A percentile compares a stretch with the other conserved stretches of the same genome.
phyloP scores from a whole-genome alignment of 2,329 filamentous ascomycete genomes.

The Phialemonium atrogriseum region DNA sequence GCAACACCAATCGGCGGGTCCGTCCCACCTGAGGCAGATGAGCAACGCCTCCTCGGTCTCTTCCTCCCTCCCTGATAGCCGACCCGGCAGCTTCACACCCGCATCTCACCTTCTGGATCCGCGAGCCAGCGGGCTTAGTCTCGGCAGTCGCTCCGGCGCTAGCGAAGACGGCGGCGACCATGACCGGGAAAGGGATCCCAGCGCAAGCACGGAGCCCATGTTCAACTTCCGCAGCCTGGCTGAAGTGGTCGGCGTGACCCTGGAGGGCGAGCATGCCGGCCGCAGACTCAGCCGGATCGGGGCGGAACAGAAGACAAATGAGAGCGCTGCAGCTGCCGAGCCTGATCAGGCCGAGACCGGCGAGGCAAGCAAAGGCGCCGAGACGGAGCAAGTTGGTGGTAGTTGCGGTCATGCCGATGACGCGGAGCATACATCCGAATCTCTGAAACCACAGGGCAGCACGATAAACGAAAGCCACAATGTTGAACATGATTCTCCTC shows the following conservation, averaged over 20 bases:
- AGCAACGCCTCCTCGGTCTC: slow-evolving; percentile 80
- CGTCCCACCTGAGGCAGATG: slow-evolving; percentile 70
- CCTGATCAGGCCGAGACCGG: slow-evolving; percentile 11
- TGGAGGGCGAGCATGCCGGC: slow-evolving; percentile 39
- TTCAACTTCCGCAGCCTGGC: slow-evolving; percentile 88
- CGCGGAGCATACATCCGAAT: slow-evolving; percentile 10
- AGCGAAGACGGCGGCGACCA: slow-evolving; percentile 34
- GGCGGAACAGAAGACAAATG: slow-evolving; percentile 12
- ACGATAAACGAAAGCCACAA: too few relatives aligned
- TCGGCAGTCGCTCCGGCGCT: slow-evolving; percentile 35
- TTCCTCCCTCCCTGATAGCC: slow-evolving; percentile 67
- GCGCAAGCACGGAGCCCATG: slow-evolving; percentile 60
- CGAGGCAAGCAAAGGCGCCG: slow-evolving; percentile 26
- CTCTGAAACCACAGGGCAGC: too few relatives aligned
- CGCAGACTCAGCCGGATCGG: slow-evolving; percentile 19
- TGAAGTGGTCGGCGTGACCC: slow-evolving; percentile 66
- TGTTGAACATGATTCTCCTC: slow-evolving; percentile 16
- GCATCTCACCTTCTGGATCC: slow-evolving; percentile 33
- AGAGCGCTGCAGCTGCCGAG: slow-evolving; percentile 3
- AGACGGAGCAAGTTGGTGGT: slow-evolving; percentile 27
- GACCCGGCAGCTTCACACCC: slow-evolving; percentile 40
- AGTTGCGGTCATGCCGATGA: slow-evolving; percentile 8
- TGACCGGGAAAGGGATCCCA: slow-evolving; percentile 38
- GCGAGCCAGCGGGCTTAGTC: slow-evolving; percentile 45
- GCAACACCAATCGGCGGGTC: slow-evolving; percentile 45